Conservation (phyloP, 202 grass and related monocot species). For the Saccharum hybrid region DNA sequence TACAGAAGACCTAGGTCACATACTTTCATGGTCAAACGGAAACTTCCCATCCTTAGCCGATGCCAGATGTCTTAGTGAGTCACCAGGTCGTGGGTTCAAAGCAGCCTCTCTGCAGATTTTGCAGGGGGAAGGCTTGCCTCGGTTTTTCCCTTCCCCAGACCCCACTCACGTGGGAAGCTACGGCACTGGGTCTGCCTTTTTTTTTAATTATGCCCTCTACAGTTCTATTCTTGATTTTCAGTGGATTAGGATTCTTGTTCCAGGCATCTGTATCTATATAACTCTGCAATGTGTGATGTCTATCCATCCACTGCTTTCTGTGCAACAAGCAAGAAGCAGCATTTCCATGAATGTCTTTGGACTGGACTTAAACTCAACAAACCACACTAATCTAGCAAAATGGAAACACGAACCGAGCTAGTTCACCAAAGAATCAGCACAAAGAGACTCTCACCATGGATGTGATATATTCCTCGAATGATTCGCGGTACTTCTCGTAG, state of each 20-base stretch:
- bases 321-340: not conserved
- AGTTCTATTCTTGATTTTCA: not conserved
- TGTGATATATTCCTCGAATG: conserved; percentile 70
- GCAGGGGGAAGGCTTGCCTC: too few species aligned
- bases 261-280: not conserved
- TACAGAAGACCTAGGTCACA: not conserved
- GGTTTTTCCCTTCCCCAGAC: too few species aligned
- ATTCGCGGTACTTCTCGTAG: conserved; percentile 68
- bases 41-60: not conserved
- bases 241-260: not conserved
- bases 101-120: too few species aligned
- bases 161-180: too few species aligned
- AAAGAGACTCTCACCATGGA: conserved; percentile 54
- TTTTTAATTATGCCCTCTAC: not conserved
- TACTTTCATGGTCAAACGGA: not conserved
- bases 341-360: not conserved
- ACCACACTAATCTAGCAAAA: not conserved
- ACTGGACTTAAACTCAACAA: not conserved
- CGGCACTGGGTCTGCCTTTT: too few species aligned
- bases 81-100: too few species aligned
- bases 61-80: not conserved
- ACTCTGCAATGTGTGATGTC: not conserved
- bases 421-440: not conserved
- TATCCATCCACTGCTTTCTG: not conserved
- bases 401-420: not conserved